Evolutionary conservation across 495 filamentous ascomycete species (phyloP).

Genomic region (Neurospora intermedia): DNA sequence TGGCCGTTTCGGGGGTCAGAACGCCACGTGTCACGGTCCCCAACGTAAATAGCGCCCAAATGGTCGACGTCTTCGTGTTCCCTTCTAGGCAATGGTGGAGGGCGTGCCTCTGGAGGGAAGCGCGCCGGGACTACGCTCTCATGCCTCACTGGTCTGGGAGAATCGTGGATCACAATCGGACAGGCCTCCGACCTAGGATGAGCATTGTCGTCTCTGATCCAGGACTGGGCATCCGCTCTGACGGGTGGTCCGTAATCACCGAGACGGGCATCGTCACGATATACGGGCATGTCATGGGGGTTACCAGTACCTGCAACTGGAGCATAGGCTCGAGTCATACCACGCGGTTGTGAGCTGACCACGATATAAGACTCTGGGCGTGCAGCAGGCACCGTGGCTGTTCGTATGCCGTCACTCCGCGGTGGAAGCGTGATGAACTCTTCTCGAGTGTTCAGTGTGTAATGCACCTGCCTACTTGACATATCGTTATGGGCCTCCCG

Average conservation of each 20-base stretch:
- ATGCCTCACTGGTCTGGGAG: not conserved
- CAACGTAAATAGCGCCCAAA: not conserved
- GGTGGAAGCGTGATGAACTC: slow-evolving; percentile 20
- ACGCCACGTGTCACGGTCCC: slow-evolving; percentile 1
- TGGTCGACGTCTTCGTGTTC: not conserved
- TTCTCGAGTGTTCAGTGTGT: slow-evolving; percentile 1
- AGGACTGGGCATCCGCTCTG: slow-evolving; percentile 12
- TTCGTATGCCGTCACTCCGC: slow-evolving; percentile 5
- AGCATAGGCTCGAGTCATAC: not conserved
- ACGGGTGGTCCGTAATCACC: slow-evolving; percentile 2
- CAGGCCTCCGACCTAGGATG: slow-evolving; percentile 16
- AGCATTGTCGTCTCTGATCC: slow-evolving; percentile 11
- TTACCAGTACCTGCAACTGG: not conserved
- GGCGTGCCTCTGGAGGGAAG: not conserved
- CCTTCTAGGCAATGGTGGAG: not conserved
- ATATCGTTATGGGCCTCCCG: not conserved
- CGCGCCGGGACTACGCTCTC: not conserved
- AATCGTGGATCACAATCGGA: slow-evolving; percentile 18
- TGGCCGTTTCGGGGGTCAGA: not conserved
- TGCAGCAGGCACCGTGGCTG: not conserved
- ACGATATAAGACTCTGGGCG: not conserved
- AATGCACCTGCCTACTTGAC: not conserved
- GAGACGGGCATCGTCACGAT: slow-evolving; percentile 2
- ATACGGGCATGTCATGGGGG: not conserved
- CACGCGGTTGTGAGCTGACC: slow-evolving; percentile 3